Conservation (phyloP, 2,329 filamentous ascomycete genomes). For the Cordyceps fumosorosea region DNA sequence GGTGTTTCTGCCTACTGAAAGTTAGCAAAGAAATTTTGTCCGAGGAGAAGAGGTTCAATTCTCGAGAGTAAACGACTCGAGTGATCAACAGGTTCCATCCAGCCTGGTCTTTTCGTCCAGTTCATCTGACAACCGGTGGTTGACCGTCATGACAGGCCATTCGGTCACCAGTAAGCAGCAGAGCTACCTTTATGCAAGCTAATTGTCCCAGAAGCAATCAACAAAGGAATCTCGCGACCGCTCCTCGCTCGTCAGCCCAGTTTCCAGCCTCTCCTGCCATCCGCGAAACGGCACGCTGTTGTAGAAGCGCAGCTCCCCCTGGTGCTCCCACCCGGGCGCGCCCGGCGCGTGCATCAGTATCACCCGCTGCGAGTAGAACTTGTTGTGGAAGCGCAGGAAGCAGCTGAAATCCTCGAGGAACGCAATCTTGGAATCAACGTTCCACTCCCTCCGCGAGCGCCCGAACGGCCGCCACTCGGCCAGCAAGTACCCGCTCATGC, state of each 20-base stretch:
- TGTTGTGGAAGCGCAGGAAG: conserved; percentile 1
- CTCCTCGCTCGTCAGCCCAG: neutral
- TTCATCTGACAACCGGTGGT: neutral
- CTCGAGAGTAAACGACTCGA: neutral
- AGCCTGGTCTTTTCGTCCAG: neutral
- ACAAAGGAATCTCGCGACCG: neutral
- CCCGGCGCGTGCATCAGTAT: neutral
- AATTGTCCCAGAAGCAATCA: neutral
- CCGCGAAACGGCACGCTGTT: neutral
- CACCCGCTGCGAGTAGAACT: neutral
- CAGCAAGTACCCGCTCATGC: conserved; percentile 1
- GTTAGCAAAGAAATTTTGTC: neutral
- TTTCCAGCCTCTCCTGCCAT: neutral
- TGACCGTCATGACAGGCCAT: neutral
- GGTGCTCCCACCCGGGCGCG: neutral
- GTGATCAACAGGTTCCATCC: too few species aligned
- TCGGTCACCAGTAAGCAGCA: neutral
- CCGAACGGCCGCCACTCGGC: neutral
- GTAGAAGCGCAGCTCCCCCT: neutral
- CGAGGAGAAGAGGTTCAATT: neutral
- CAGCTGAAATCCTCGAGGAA: conserved; percentile 10
- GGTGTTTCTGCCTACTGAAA: neutral
- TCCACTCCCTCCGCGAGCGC: neutral
- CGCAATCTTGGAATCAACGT: neutral
- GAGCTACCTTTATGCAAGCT: neutral